phyloP scores from a whole-genome alignment of 179 eudicot genomes.

The Nepenthes alata region DNA sequence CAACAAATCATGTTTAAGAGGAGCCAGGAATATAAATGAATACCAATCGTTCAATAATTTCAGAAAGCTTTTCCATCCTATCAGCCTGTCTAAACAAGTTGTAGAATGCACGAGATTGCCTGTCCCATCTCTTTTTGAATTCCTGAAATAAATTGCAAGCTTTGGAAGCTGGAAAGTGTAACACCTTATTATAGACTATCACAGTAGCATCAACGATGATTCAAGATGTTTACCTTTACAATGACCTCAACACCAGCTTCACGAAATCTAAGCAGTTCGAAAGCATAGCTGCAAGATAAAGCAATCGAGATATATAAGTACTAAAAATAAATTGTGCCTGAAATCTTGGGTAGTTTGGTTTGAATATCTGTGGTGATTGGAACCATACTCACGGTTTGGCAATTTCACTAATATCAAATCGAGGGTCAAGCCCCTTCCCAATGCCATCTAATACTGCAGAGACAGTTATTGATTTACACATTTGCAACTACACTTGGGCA shows the following conservation, averaged over 20 bases:
- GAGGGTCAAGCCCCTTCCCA: conserved; percentile 99
- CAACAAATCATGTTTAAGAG: neutral
- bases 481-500: conserved; percentile 6
- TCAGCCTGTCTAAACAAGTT: conserved; percentile 95
- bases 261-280: conserved; percentile 84
- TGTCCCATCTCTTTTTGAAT: conserved; percentile 77
- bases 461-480: conserved; percentile 5
- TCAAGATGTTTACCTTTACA: conserved; percentile 40
- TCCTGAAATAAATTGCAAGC: conserved; percentile 40
- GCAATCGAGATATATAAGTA: neutral
- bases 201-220: neutral
- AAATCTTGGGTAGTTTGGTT: neutral
- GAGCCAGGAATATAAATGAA: conserved; percentile 1
- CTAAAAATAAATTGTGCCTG: neutral
- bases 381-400: conserved; percentile 79
- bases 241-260: conserved; percentile 92
- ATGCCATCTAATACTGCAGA: conserved; percentile 87
- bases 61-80: conserved; percentile 78
- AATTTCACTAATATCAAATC: conserved; percentile 95
- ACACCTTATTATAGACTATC: neutral
- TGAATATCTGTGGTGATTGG: neutral
- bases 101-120: conserved; percentile 83
- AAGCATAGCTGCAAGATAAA: conserved; percentile 58
- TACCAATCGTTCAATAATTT: conserved; percentile 78
- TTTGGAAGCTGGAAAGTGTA: neutral